Evolutionary conservation across 2,329 filamentous ascomycete species (phyloP).

Genomic region (Cryphonectria radicalis): DNA sequence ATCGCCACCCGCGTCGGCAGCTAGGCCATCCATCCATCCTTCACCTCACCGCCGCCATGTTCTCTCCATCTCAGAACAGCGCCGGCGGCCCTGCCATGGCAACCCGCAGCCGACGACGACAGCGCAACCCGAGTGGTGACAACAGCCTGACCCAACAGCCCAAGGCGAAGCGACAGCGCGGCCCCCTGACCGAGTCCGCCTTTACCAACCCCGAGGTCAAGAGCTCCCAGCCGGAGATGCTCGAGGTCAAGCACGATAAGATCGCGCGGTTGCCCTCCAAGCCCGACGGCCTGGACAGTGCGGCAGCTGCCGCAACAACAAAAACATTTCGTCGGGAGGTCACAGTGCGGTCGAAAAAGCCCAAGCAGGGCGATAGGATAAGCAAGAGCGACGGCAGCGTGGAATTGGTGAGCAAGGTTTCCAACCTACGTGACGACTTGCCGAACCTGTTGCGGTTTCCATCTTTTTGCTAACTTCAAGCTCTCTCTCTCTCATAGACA

Average conservation of each 20-base stretch:
- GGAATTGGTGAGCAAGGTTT: slow-evolving; percentile 58
- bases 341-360: slow-evolving; percentile 64
- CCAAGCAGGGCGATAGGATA: slow-evolving; percentile 64
- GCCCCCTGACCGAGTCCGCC: slow-evolving; percentile 61
- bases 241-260: slow-evolving; percentile 60
- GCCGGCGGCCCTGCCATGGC: slow-evolving; percentile 59
- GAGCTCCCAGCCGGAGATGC: slow-evolving; percentile 51
- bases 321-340: slow-evolving; percentile 50
- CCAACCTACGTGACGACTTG: not conserved
- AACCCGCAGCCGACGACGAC: slow-evolving; percentile 64
- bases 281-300: slow-evolving; percentile 52
- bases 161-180: slow-evolving; percentile 66
- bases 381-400: slow-evolving; percentile 70
- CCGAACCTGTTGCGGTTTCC: not conserved
- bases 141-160: slow-evolving; percentile 56
- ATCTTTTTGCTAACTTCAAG: slow-evolving; percentile 32
- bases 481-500: slow-evolving; percentile 61
- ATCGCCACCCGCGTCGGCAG: slow-evolving; percentile 18
- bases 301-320: slow-evolving; percentile 32
- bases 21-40: slow-evolving; percentile 12
- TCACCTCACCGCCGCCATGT: slow-evolving; percentile 51
- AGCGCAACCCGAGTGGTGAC: slow-evolving; percentile 62
- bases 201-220: slow-evolving; percentile 55
- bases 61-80: slow-evolving; percentile 56
- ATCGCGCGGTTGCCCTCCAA: slow-evolving; percentile 49